Base-by-base conservation (phyloP, 768 basidiomycete genomes). In the Phaeolepiota aurea region DNA sequence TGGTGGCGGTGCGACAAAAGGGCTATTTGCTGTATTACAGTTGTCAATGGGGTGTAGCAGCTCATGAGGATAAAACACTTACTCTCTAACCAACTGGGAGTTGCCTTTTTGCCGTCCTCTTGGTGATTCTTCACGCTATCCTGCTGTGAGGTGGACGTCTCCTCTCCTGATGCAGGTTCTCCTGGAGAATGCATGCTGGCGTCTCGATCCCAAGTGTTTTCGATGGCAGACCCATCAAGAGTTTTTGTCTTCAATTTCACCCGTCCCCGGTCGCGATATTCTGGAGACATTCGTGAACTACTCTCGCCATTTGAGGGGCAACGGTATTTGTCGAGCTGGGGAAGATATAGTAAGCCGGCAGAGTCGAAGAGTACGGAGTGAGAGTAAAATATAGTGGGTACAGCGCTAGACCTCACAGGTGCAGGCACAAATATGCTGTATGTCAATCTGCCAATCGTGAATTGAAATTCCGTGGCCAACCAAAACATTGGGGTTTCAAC, bases 271-370 rank as follows among this genome's bases (percentile, higher is more conserved):
- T 10, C 9, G 20, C 9, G 16, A 18, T 9, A 9, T 11, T 35
- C 34, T 35, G 10, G 10, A 18, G 18, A 9, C 34, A 18, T 11
- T 35, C 9, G 10, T 12, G 42, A 40, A 32, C 42, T 30, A 31
- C 46, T 40, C 44, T 60, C 63, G 16, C 45, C 47, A 7, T 47
- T 48, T 4, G 72, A 65, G 1, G 64, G 59, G 13, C 68, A 63
- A 34, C 72, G 66, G 47, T 76, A 77, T 38, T 61, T 63, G 46
- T 74, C 75, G 33, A 77, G 51, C 76, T 77, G 42, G 15, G 10
- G 37, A 38, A 22, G 37, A 11, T 18, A 19, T 9, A 12, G 18
- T n/a, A 7, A n/a, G 18, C n/a, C 33, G 7, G 15, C 7, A 15
- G 20, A 20, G 23, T 21, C 33, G n/a, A 14, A 37, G 20, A 23